Evolutionary conservation across 2,329 filamentous ascomycete genomes (phyloP), one percentile per base, ranked within the genome.

Genomic region (Neoarthrinium moseri): DNA sequence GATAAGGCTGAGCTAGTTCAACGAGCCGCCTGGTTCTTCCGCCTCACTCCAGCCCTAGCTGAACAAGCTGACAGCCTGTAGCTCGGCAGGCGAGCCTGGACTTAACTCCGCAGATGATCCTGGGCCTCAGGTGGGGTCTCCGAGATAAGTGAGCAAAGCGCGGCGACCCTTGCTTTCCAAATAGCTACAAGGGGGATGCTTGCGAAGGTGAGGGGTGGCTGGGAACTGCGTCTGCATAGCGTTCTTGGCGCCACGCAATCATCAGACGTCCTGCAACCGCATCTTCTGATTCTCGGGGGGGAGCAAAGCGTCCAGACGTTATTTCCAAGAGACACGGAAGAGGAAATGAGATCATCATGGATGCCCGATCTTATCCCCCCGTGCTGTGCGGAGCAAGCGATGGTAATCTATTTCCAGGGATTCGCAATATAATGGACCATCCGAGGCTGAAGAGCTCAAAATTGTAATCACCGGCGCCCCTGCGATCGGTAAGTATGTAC

Each of bases 171-270:
- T 29, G 26, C 26, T 29, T 29, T n/a, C 26, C n/a, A n/a, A n/a
- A n/a, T n/a, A n/a, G n/a, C n/a, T n/a, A n/a, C n/a, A n/a, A n/a
- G n/a, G n/a, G n/a, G n/a, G n/a, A n/a, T n/a, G n/a, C n/a, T n/a
- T n/a, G n/a, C n/a, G n/a, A n/a, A 44, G 41, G 21, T 27, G 41
- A 17, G 23, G 41, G 43, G 42, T 12, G 43, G 34, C 26, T 38
- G 43, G 34, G 22, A n/a, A n/a, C 26, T 44, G 11, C 49, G 40
- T 46, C 46, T 58, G 55, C 52, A 56, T 46, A 49, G 47, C 39
- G n/a, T 42, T 55, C 59, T 62, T 62, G 59, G 59, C 59, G 58
- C 60, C 56, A 58, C 59, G 56, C 58, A 56, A 62, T 62, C 59
- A 58, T 49, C 57, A 57, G 54, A 55, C 35, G 58, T 61, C 56